phyloP scores from a whole-genome alignment of 2,329 filamentous ascomycete genomes.

The Aureobasidium sp. region DNA sequence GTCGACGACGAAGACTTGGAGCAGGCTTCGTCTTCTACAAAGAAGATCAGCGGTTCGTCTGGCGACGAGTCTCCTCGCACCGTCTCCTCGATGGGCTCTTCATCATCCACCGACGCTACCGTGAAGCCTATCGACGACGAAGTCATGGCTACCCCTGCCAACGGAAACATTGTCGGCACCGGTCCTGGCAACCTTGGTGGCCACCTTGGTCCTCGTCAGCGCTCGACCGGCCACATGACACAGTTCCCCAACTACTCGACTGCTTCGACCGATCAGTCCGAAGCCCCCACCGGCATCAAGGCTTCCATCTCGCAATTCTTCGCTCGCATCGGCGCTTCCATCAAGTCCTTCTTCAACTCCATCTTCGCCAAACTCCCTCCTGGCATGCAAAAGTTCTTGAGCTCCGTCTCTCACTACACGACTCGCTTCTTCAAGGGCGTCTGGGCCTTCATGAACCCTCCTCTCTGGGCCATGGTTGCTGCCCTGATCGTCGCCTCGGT shows the following conservation, averaged over 20 bases:
- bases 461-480: constrained; percentile 90
- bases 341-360: constrained; percentile 27
- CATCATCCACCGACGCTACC: constrained; percentile 21
- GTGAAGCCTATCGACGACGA: constrained; percentile 23
- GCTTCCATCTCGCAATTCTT: constrained; percentile 17
- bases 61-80: constrained; percentile 36
- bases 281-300: constrained; percentile 19
- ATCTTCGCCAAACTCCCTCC: constrained; percentile 44
- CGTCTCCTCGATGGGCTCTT: constrained; percentile 18
- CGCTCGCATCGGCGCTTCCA: constrained; percentile 17
- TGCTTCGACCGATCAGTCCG: constrained; percentile 18
- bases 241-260: constrained; percentile 28
- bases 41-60: constrained; percentile 35
- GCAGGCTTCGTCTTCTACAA: constrained; percentile 16
- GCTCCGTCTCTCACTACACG: constrained; percentile 32
- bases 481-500: constrained; percentile 88
- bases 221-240: constrained; percentile 47
- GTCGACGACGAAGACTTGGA: constrained; percentile 37
- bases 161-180: constrained; percentile 37
- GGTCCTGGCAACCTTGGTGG: constrained; percentile 32
- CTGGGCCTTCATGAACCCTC: constrained; percentile 97
- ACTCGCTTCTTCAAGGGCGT: constrained; percentile 55
- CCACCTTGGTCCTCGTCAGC: constrained; percentile 25
- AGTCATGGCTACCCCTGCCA: constrained; percentile 36
- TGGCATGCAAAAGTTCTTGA: constrained; percentile 43